Conservation (phyloP, 805 yeast species). For the Pichia cabralensis region DNA sequence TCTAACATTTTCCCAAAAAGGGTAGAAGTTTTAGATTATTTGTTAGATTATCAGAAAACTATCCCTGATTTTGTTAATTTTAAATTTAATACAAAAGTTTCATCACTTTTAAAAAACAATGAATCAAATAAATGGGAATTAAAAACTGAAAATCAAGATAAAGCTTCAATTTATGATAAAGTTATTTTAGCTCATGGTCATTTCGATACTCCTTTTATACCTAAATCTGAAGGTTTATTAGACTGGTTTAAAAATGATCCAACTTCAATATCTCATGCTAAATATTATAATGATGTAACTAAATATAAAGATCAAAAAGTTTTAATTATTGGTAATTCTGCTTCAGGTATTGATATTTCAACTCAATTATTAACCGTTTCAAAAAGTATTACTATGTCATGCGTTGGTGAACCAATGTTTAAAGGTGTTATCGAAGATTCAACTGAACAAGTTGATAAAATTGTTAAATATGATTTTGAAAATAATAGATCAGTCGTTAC, state of each 20-base stretch:
- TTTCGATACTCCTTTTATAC: slow-evolving; percentile 37
- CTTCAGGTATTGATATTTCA: slow-evolving; percentile 60
- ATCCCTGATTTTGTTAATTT: slow-evolving; percentile 30
- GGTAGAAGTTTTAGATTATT: slow-evolving; percentile 49
- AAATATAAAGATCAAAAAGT: slow-evolving; percentile 28
- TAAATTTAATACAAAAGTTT: slow-evolving; percentile 35
- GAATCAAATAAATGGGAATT: slow-evolving; percentile 20
- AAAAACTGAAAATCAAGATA: slow-evolving; percentile 7
- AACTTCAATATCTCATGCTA: slow-evolving; percentile 33
- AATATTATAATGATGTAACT: slow-evolving; percentile 28
- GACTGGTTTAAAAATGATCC: slow-evolving; percentile 25
- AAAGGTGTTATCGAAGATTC: slow-evolving; percentile 19
- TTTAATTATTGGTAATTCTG: slow-evolving; percentile 36
- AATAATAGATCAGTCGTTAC: slow-evolving; percentile 31
- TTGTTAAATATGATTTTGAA: slow-evolving; percentile 18
- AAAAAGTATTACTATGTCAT: slow-evolving; percentile 21
- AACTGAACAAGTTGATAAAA: slow-evolving; percentile 19
- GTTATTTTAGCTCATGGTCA: slow-evolving; percentile 39
- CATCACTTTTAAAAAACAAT: slow-evolving; percentile 26
- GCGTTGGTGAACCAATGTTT: slow-evolving; percentile 22
- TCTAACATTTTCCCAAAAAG: slow-evolving; percentile 50
- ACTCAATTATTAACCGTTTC: slow-evolving; percentile 25
- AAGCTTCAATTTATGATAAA: slow-evolving; percentile 20
- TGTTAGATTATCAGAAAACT: slow-evolving; percentile 42
- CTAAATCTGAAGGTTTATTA: slow-evolving; percentile 31